Evolutionary conservation across 2,329 filamentous ascomycete genomes (phyloP).

Genomic region (Paraphoma sp.): DNA sequence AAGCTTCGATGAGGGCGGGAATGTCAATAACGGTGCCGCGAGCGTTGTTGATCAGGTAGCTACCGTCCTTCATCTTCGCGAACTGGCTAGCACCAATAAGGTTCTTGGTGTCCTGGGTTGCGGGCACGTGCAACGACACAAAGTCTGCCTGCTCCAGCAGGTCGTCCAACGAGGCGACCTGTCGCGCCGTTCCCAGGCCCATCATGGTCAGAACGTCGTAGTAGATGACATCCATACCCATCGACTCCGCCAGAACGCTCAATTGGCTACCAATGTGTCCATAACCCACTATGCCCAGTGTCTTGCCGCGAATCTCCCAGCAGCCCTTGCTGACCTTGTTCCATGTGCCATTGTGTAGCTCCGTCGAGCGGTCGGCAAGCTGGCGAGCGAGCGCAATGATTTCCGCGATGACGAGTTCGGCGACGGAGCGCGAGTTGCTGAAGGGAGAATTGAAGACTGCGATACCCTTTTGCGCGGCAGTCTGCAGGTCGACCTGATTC

Average conservation of each 20-base stretch:
- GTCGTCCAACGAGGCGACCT: slow-evolving; percentile 78
- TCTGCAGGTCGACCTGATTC: slow-evolving; percentile 89
- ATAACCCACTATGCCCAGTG: slow-evolving; percentile 93
- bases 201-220: slow-evolving; percentile 95
- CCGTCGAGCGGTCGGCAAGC: slow-evolving; percentile 88
- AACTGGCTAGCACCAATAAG: slow-evolving; percentile 85
- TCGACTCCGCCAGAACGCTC: slow-evolving; percentile 92
- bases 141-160: slow-evolving; percentile 86
- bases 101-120: slow-evolving; percentile 88
- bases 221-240: slow-evolving; percentile 98
- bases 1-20: slow-evolving; percentile 85
- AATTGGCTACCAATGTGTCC: slow-evolving; percentile 97
- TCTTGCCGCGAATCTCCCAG: slow-evolving; percentile 99
- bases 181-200: slow-evolving; percentile 86
- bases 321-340: slow-evolving; percentile 97
- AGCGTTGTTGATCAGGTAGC: slow-evolving; percentile 95
- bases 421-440: slow-evolving; percentile 95
- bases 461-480: slow-evolving; percentile 83
- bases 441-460: slow-evolving; percentile 99
- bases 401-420: slow-evolving; percentile 92
- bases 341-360: slow-evolving; percentile 94
- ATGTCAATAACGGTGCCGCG: slow-evolving; percentile 95
- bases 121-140: slow-evolving; percentile 92
- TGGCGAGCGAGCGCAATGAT: slow-evolving; percentile 92
- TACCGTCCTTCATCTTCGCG: slow-evolving; percentile 87